Base-by-base conservation (phyloP, 345 rosid genomes). In the Boechera retrofracta region DNA sequence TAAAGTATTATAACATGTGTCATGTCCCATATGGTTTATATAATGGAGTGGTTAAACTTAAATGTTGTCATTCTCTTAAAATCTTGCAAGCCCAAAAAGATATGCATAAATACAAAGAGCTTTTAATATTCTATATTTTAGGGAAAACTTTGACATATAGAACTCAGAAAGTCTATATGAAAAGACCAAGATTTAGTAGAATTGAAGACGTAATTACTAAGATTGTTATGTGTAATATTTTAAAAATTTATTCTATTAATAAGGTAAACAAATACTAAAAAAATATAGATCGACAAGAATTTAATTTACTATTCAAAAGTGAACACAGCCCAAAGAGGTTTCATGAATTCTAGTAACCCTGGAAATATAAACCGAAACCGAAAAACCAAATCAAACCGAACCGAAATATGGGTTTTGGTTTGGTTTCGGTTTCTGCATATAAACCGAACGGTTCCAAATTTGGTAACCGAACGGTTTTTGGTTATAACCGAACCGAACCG, bases 31-130 rank as follows among this genome's bases (percentile, higher is more conserved):
- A 70, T 70, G 80, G 75, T 55, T 63, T 41, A 41, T 54, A 70
- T 77, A 54, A 70, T 77, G 76, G 80, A 77, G 80, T 77, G 60
- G 76, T 70, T 76, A 35, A 53, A 31, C 74, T 38, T 3, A 6
- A 6, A 44, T 77, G 51, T 61, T 69, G 69, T 56, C 80, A 70
- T 77, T 71, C 16, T 63, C 75, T 69, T 45, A 8, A 76, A 62
- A 31, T 21, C 57, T 21, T 26, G 48, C 21, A 63, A 77, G 12
- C 45, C 59, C 44, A 6, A 36, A 77, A 35, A 54, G 35, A 64
- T 77, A 12, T 35, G 18, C 41, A 62, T 35, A 54, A 5, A 62
- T 65, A 31, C 36, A 33, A 12, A 26, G 12, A 41, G 18, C 24
- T 21, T 21, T 21, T 68, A 29, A 3, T 7, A 57, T 33, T 33